Evolutionary conservation across 257 asterid species (phyloP), one percentile per base, ranked within the genome.

Genomic region (Paulownia fortunei): DNA sequence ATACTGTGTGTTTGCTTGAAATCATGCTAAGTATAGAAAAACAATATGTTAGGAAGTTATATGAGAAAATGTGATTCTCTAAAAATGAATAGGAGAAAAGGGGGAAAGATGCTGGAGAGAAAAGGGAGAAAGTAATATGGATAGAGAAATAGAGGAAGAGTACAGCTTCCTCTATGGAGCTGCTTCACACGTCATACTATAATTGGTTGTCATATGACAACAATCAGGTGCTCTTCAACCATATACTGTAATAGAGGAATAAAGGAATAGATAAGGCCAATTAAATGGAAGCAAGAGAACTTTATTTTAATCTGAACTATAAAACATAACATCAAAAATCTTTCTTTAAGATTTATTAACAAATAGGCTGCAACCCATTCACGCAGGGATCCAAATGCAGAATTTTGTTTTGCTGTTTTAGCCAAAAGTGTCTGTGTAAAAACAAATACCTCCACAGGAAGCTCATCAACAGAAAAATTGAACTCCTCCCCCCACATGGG

Each of bases 401-500:
- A 69, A 26, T 61, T 60, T 26, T 6, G 13, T 60, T 52, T n/a
- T n/a, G n/a, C n/a, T 55, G 60, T 27, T 32, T 30, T 69, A 30
- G 5, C 63, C 10, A 69, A 6, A 47, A 58, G 34, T 69, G 49
- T 63, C 37, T 41, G 56, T 62, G 64, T 74, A 58, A 74, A 79
- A 51, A 16, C 65, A 67, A 82, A 76, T 84, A 94, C 98, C 97
- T 89, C 84, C 30, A 88, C 96, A 71, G 97, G 98, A 87, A 94
- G 97, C 81, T 94, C 97, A 74, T 94, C 97, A 77, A 89, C 94
- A 83, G 97, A 88, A 87, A 94, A 94, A 83, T 92, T 92, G 87
- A 94, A 94, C 88, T 92, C 98, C 90, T 94, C 98, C 58, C 97
- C 98, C 98, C 98, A 94, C 98, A 94, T 89, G 82, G 98, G 98